These are phyloP conservation scores for Oryza nivara DNA, from an alignment of 176 grass and related monocot genomes.

Conservation along the genomic window DNA sequence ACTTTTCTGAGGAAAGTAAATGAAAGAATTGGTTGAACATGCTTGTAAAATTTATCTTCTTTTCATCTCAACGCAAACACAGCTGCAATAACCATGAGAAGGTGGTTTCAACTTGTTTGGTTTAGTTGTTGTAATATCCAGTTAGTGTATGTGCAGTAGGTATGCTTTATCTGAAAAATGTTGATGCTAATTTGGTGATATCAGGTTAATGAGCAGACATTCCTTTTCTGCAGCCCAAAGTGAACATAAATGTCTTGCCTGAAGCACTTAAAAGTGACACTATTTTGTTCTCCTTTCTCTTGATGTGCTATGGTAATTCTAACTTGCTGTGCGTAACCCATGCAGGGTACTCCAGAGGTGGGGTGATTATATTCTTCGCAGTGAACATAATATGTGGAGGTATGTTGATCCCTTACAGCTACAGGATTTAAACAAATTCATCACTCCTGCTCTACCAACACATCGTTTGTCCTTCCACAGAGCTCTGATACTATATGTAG, in stretches of 20 bases:
- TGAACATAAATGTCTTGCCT: constrained; percentile 1
- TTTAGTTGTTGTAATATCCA: constrained; percentile 26
- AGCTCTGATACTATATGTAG: constrained; percentile 86
- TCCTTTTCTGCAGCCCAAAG: constrained; percentile 3
- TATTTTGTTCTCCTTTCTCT: constrained; percentile 11
- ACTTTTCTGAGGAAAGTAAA: constrained; percentile 11
- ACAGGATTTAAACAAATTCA: neutral
- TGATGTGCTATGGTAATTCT: constrained; percentile 4
- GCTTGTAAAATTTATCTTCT: constrained; percentile 13
- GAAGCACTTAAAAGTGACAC: neutral
- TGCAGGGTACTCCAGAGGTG: constrained; percentile 89
- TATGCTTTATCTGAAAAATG: constrained; percentile 6
- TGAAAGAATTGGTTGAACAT: constrained; percentile 2
- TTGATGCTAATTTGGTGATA: neutral
- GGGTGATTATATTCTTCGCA: constrained; percentile 84
- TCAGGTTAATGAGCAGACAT: constrained; percentile 1
- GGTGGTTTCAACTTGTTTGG: constrained; percentile 16
- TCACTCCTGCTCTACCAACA: constrained; percentile 25
- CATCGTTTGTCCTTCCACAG: constrained; percentile 46
- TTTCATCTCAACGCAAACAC: constrained; percentile 6
- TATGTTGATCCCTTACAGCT: constrained; percentile 44
- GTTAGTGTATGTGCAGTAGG: neutral
- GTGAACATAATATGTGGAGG: constrained; percentile 99
- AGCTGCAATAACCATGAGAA: neutral
- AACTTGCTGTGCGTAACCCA: neutral